Evolutionary conservation across 2,329 filamentous ascomycete genomes (phyloP).

Genomic region (Raffaelea ambrosiae): DNA sequence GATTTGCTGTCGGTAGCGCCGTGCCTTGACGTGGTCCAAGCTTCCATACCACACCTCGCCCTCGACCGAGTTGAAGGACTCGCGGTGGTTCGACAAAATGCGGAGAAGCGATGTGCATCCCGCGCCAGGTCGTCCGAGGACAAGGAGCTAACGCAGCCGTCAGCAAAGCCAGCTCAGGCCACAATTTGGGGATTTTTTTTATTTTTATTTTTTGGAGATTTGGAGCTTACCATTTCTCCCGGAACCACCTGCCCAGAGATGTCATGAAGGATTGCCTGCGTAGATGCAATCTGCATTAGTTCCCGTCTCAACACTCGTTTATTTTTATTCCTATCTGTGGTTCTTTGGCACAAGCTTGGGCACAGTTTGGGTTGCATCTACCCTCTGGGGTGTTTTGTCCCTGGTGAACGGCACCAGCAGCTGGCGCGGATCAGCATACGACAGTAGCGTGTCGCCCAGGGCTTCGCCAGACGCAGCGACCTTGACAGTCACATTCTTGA

Average conservation of each 20-base stretch:
- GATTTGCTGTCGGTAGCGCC: slow-evolving; percentile 24
- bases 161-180: background rate
- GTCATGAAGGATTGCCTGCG: slow-evolving; percentile 5
- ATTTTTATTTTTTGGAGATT: too few species aligned
- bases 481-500: slow-evolving; percentile 8
- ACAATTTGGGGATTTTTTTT: too few species aligned
- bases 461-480: slow-evolving; percentile 9
- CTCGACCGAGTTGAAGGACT: slow-evolving; percentile 52
- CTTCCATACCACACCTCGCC: slow-evolving; percentile 59
- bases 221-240: slow-evolving; percentile 7
- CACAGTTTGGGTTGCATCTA: background rate
- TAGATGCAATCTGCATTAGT: too few species aligned
- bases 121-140: slow-evolving; percentile 47
- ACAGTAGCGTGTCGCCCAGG: slow-evolving; percentile 10
- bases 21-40: slow-evolving; percentile 33
- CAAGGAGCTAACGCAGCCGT: slow-evolving; percentile 16
- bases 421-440: slow-evolving; percentile 8
- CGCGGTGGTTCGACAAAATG: slow-evolving; percentile 61
- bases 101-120: slow-evolving; percentile 51
- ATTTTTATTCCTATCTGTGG: too few species aligned
- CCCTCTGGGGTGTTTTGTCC: background rate
- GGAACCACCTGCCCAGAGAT: slow-evolving; percentile 7
- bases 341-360: too few species aligned
- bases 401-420: background rate
- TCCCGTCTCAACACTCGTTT: too few species aligned